These are phyloP conservation scores for Gentiana straminea DNA, from an alignment of 257 asterid genomes.

Conservation along the genomic window DNA sequence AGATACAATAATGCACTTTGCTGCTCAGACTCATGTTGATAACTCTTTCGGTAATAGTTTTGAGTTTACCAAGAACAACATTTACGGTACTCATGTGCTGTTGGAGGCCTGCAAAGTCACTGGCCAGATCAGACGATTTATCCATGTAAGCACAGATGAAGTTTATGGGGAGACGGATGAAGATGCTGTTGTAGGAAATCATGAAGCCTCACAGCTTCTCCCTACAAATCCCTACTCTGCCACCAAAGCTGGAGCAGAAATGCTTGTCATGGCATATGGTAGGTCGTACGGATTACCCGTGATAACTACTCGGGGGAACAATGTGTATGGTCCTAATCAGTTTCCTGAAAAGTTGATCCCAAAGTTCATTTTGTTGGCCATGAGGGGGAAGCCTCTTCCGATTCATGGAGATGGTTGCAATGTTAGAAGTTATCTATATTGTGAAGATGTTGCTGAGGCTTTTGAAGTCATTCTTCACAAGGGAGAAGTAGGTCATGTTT, in stretches of 20 bases:
- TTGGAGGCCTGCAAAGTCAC: constrained; percentile 97
- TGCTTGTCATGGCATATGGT: constrained; percentile 98
- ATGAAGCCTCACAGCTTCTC: constrained; percentile 93
- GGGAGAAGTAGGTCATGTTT: constrained; percentile 94
- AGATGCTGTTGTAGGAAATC: constrained; percentile 94
- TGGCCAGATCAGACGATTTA: constrained; percentile 88
- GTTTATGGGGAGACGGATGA: constrained; percentile 97
- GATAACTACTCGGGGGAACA: constrained; percentile 84
- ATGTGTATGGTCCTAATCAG: constrained; percentile 91
- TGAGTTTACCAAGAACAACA: constrained; percentile 94
- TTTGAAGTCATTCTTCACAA: constrained; percentile 82
- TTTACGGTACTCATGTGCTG: constrained; percentile 94
- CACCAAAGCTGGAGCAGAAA: constrained; percentile 97
- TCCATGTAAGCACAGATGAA: constrained; percentile 98
- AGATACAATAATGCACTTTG: constrained; percentile 98
- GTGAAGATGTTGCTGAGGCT: constrained; percentile 99
- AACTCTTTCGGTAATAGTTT: constrained; percentile 93
- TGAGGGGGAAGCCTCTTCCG: constrained; percentile 82
- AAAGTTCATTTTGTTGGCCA: constrained; percentile 83
- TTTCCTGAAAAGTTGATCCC: constrained; percentile 96
- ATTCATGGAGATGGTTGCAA: constrained; percentile 96
- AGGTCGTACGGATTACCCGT: constrained; percentile 90
- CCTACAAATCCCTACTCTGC: constrained; percentile 97
- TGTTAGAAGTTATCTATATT: constrained; percentile 85
- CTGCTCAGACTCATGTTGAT: constrained; percentile 98